Conservation (phyloP, 805 yeast genomes). For the Starmerella davenportii region DNA sequence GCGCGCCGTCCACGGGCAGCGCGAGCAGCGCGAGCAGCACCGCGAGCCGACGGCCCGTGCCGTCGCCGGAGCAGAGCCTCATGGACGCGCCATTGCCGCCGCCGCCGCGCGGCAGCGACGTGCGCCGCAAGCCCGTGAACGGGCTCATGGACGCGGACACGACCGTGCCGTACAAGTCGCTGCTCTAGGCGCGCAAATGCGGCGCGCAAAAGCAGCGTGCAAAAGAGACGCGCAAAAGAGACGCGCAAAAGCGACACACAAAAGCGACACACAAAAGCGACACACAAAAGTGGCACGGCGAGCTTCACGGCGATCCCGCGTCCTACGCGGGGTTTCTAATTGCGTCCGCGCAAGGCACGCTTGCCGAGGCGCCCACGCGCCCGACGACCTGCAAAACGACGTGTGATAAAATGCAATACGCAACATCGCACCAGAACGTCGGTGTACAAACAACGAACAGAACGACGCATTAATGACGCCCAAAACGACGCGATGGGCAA, state of each 20-base stretch:
- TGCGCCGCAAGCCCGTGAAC: not conserved
- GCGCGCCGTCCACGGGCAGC: not conserved
- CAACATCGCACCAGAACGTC: too few species aligned
- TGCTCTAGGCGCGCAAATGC: slow-evolving; percentile 5
- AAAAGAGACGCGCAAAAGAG: too few species aligned
- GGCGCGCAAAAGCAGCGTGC: too few species aligned
- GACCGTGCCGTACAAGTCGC: slow-evolving; percentile 7
- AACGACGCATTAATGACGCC: too few species aligned
- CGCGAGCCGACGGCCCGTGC: not conserved
- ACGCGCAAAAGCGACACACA: too few species aligned
- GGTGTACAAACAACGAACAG: too few species aligned
- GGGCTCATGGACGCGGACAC: slow-evolving; percentile 7
- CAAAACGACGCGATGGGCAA: too few species aligned
- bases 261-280: too few species aligned
- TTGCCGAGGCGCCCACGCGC: too few species aligned
- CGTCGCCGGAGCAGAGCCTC: not conserved
- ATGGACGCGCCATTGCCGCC: slow-evolving; percentile 1
- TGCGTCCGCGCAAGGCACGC: too few species aligned
- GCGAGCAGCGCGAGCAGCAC: not conserved
- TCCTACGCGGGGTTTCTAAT: slow-evolving; percentile 60
- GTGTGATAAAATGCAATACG: too few species aligned
- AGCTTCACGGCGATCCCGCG: slow-evolving; percentile 50
- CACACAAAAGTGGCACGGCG: slow-evolving; percentile 29
- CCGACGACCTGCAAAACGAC: too few species aligned
- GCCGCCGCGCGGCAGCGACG: not conserved